Conservation (phyloP, 345 rosid genomes). For the Citrus sp. region DNA sequence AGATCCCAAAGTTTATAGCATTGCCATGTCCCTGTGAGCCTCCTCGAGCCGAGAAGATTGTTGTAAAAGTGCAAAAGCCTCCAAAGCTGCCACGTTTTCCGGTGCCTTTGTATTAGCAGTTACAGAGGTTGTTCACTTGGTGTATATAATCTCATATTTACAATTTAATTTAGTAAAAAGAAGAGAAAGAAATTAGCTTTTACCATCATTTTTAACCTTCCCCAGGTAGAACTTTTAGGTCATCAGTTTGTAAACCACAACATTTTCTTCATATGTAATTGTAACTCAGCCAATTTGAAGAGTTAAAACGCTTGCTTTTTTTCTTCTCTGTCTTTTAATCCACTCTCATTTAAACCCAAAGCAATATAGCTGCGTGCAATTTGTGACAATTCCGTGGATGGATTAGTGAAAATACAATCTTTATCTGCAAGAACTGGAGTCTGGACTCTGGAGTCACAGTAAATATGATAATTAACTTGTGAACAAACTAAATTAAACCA, state of each 20-base stretch:
- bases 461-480: not conserved
- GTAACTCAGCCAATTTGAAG: not conserved
- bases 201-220: not conserved
- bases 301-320: not conserved
- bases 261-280: not conserved
- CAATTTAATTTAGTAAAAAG: constrained; percentile 6
- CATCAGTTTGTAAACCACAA: not conserved
- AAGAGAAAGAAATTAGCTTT: not conserved
- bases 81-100: constrained; percentile 59
- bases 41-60: constrained; percentile 38
- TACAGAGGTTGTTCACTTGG: constrained; percentile 13
- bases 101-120: constrained; percentile 63
- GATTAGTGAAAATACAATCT: not conserved
- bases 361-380: not conserved
- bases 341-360: not conserved
- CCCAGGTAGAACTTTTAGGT: not conserved
- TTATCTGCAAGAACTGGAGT: not conserved
- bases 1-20: constrained; percentile 83
- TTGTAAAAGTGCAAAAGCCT: constrained; percentile 38
- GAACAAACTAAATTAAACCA: not conserved
- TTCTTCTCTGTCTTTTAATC: not conserved
- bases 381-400: not conserved
- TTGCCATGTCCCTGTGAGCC: constrained; percentile 90
- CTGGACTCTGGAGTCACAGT: not conserved
- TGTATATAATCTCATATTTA: constrained; percentile 17